These are phyloP conservation scores for Venturia effusa DNA, from an alignment of 2,329 filamentous ascomycete genomes.

Conservation along the genomic window DNA sequence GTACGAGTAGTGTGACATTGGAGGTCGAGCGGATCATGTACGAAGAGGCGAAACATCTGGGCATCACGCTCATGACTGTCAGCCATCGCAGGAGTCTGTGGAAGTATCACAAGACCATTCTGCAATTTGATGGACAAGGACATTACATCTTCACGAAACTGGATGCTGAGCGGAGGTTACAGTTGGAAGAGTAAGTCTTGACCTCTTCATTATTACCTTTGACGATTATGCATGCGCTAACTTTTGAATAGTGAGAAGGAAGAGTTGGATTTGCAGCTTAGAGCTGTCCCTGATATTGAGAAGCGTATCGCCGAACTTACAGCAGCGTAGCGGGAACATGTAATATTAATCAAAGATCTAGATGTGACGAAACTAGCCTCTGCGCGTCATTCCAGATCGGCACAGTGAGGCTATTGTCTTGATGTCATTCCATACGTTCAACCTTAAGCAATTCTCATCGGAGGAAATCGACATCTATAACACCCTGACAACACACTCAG, in stretches of 20 bases:
- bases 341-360: slow-evolving; percentile 1
- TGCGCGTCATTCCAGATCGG: not conserved
- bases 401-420: not conserved
- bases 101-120: slow-evolving; percentile 90
- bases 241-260: slow-evolving; percentile 61
- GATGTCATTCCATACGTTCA: not conserved
- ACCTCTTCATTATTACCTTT: slow-evolving; percentile 13
- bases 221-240: slow-evolving; percentile 3
- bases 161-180: slow-evolving; percentile 75
- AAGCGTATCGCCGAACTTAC: slow-evolving; percentile 71
- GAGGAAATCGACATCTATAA: no score
- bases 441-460: no score
- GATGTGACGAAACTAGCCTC: not conserved
- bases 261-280: slow-evolving; percentile 74
- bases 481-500: no score
- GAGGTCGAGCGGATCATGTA: slow-evolving; percentile 97
- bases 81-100: slow-evolving; percentile 83
- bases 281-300: slow-evolving; percentile 81
- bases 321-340: slow-evolving; percentile 11
- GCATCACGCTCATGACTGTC: slow-evolving; percentile 95
- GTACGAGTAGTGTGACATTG: slow-evolving; percentile 87
- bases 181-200: slow-evolving; percentile 64
- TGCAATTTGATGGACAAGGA: slow-evolving; percentile 95
- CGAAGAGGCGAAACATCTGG: slow-evolving; percentile 81
- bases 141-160: slow-evolving; percentile 80